Base-by-base conservation (phyloP, 106 monocot genomes). In the Posidonia australis region DNA sequence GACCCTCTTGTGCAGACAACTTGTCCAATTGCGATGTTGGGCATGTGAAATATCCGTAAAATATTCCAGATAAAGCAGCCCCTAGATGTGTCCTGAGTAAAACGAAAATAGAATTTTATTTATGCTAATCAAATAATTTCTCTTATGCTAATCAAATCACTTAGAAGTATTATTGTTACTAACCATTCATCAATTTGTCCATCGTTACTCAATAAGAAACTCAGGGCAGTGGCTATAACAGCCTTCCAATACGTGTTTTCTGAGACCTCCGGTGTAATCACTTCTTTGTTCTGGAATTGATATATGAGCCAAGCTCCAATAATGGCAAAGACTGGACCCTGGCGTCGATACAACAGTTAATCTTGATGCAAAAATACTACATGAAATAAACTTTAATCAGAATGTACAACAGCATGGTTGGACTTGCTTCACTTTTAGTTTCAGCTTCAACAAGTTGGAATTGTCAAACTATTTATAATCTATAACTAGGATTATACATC, bases 271-370 rank as follows among this genome's bases (percentile, higher is more conserved):
- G 78, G 59, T 14, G 48, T 13, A 20, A 78, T 66, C 22, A 59
- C 69, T 42, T 75, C 76, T 61, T 79, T 90, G 29, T 81, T 86
- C 67, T 86, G 86, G 14, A 78, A 67, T 77, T 86, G 86, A 69
- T 90, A 90, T 6, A 83, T 65, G 54, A 90, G 83, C 86, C 90
- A 90, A 21, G 90, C 90, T 68, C 86, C 90, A 59, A 90, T 83
- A 61, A 86, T 54, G 13, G 83, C 86, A 72, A 90, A 90, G 13
- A 71, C 71, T 9, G 90, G 83, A 56, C 83, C 90, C 90, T 90
- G 71, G 12, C 9, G 59, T 13, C n/a, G 9, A 12, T 21, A 64
- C 1, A 46, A 20, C 19, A 12, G 17, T 61, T 5, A 5, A 46
- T 22, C 10, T 44, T 44, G 9, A 46, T 18, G 20, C 58, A 30